phyloP scores from a whole-genome alignment of 257 asterid species.

The Gynochthodes officinalis region DNA sequence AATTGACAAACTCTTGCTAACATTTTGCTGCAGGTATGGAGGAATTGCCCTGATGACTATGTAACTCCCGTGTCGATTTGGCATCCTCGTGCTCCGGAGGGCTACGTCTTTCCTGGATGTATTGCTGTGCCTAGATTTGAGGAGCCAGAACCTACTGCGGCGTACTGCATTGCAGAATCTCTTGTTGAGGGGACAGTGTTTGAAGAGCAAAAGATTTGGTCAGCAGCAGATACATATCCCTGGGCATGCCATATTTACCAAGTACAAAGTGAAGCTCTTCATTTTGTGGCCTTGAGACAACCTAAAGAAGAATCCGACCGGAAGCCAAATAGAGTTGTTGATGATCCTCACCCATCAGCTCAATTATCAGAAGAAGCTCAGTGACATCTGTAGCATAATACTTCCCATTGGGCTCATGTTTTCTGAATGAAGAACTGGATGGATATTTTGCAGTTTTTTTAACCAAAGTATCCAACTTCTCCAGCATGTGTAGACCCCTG shows the following conservation, averaged over 20 bases:
- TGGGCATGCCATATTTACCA: conserved; percentile 94
- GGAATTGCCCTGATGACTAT: conserved; percentile 85
- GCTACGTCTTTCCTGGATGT: conserved; percentile 79
- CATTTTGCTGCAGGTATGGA: conserved; percentile 64
- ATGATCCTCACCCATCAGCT: conserved; percentile 30
- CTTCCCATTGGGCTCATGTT: no score
- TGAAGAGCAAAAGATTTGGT: conserved; percentile 89
- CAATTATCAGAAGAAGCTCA: conserved; percentile 11
- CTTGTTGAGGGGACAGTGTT: conserved; percentile 63
- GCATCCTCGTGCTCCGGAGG: conserved; percentile 95
- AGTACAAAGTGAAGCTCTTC: conserved; percentile 79
- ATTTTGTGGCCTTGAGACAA: conserved; percentile 81
- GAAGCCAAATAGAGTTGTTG: conserved; percentile 68
- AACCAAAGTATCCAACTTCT: no score
- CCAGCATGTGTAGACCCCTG: no score
- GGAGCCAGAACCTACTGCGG: conserved; percentile 69
- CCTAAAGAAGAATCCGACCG: conserved; percentile 74
- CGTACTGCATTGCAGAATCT: conserved; percentile 70
- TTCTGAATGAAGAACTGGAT: no score
- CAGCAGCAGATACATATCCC: conserved; percentile 84
- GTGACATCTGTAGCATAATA: background rate
- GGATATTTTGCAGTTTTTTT: no score
- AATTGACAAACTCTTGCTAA: background rate
- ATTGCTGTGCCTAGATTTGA: conserved; percentile 55
- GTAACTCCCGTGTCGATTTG: conserved; percentile 69